Base-by-base conservation (phyloP, 345 rosid species). In the Erucastrum elatum region DNA sequence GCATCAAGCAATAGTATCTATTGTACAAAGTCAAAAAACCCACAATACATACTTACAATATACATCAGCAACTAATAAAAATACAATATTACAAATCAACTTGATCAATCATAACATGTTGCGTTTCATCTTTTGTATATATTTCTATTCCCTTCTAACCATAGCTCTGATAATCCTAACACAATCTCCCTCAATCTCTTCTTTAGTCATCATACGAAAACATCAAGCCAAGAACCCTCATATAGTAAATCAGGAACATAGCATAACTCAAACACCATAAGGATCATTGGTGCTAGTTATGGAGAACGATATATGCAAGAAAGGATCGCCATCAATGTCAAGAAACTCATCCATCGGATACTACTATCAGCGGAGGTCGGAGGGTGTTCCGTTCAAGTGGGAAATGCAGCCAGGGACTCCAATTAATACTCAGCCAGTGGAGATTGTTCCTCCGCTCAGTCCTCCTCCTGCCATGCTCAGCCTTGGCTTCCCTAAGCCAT, bases 391-490 rank as follows among this genome's bases (percentile, higher is more conserved):
- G 1, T 90, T 90, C 63, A 39, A 81, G 2, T 90, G 92, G 94
- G 94, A 90, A 76, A 83, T 72, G 85, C 86, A 83, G 71, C 94
- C 91, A 10, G 92, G 92, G 64, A 86, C 69, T 27, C 84, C 91
- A 2, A 85, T 83, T 25, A 33, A 76, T 5, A 79, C 82, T 2
- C 82, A 81, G 8, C 55, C 66, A 31, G 41, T 51, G 41, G 88
- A 81, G 3, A 67, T 16, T 30, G 21, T 85, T 4, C 87, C 84
- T 1, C 91, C 88, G 0, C 76, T 84, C 16, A 82, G 81, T 75
- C 97, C 93, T 8, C 92, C 97, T 1, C 98, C 97, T 0, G 94
- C 96, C 0, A 33, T 87, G 53, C 72, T 87, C 51, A 86, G 90
- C 80, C 73, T 75, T 1, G 78, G 81, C 41, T 82, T 89, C 4